Percentiles rank a stretch among this genome's conserved stretches.
Evolutionary conservation across 257 asterid species (phyloP).

Genomic region (Solanum chilense): DNA sequence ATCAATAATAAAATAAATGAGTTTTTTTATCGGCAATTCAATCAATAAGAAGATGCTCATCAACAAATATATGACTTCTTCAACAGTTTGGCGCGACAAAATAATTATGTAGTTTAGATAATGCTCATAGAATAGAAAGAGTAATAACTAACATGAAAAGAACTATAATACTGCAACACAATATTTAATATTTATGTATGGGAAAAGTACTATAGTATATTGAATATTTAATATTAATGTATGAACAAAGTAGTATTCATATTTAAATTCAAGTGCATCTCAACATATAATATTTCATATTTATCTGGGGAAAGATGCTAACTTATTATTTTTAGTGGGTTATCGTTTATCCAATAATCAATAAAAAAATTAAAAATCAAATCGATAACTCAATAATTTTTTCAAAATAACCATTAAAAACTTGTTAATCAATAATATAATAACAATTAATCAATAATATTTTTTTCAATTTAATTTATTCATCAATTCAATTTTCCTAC

Average conservation of each 20-base stretch:
- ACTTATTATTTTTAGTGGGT: background rate
- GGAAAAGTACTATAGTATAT: background rate
- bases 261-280: background rate
- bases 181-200: background rate
- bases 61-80: background rate
- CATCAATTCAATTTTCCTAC: background rate
- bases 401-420: too few relatives aligned
- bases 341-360: too few relatives aligned
- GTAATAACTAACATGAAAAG: background rate
- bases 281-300: too few relatives aligned
- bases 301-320: background rate
- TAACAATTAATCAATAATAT: too few relatives aligned
- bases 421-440: background rate
- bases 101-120: background rate
- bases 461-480: too few relatives aligned
- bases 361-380: background rate
- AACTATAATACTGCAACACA: background rate
- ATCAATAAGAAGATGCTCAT: background rate
- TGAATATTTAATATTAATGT: background rate
- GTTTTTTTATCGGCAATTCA: too few relatives aligned
- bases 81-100: background rate
- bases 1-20: too few relatives aligned
- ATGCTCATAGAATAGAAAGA: background rate
- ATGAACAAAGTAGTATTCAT: background rate
- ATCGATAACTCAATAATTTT: background rate